Evolutionary conservation across 1,284 basidiomycete genomes (phyloP).

Genomic region (Moesziomyces aphidis): DNA sequence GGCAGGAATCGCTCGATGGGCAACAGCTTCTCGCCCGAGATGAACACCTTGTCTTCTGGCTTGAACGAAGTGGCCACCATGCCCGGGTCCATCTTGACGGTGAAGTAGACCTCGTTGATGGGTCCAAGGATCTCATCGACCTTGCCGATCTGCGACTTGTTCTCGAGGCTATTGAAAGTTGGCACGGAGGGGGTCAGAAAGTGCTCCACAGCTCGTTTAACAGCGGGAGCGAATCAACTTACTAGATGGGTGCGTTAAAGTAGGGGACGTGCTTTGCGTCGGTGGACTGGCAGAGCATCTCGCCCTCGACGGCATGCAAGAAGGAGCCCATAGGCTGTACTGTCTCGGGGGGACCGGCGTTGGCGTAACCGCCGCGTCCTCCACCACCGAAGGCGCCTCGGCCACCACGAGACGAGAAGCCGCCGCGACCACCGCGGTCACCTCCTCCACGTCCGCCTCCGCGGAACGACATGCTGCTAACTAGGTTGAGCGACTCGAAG

Average conservation of each 20-base stretch:
- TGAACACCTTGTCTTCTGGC: constrained; percentile 97
- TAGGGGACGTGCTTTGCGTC: constrained; percentile 81
- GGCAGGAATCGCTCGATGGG: constrained; percentile 97
- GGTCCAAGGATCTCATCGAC: constrained; percentile 97
- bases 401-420: constrained; percentile 57
- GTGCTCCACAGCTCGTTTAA: no score
- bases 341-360: constrained; percentile 63
- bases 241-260: constrained; percentile 98
- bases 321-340: constrained; percentile 66
- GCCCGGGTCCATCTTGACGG: constrained; percentile 95
- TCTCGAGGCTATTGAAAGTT: constrained; percentile 75
- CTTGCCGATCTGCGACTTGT: constrained; percentile 95
- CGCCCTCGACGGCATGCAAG: constrained; percentile 88
- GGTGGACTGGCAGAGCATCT: constrained; percentile 93
- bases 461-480: constrained; percentile 55
- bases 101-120: constrained; percentile 98
- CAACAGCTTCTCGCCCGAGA: constrained; percentile 92
- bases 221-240: constrained; percentile 17
- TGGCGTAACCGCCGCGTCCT: constrained; percentile 54
- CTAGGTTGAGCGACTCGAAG: neutral
- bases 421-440: constrained; percentile 55
- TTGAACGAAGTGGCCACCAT: constrained; percentile 97
- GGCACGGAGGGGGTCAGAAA: no score
- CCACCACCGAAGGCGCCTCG: constrained; percentile 58
- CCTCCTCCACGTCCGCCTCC: constrained; percentile 56